phyloP scores from a whole-genome alignment of 176 grass and related monocot species.

The Aegilops speltoides region DNA sequence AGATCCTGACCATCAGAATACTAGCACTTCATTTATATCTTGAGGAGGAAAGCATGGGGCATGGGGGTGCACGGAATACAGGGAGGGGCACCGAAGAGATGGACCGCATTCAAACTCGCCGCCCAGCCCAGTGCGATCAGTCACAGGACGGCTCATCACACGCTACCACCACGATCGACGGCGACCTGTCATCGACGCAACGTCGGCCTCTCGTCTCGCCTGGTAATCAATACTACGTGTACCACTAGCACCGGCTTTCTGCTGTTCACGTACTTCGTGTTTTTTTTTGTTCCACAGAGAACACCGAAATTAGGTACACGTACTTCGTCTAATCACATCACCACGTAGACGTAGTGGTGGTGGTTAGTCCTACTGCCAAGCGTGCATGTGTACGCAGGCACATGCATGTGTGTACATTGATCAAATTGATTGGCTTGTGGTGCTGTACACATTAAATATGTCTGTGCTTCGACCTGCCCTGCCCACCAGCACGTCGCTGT shows the following conservation, averaged over 20 bases:
- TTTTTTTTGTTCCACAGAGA: background rate
- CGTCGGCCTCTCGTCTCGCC: background rate
- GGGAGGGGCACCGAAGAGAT: background rate
- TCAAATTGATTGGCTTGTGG: background rate
- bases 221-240: background rate
- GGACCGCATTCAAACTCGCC: background rate
- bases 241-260: background rate
- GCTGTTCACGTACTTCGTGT: background rate
- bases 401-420: background rate
- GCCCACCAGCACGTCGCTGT: background rate
- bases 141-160: background rate
- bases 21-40: background rate
- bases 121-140: background rate
- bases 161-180: background rate
- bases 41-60: background rate
- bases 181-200: background rate
- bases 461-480: background rate
- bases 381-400: background rate
- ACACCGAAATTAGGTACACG: background rate
- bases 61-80: constrained; percentile 7
- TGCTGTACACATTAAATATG: background rate
- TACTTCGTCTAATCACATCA: background rate
- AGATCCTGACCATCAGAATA: no score
- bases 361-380: background rate
- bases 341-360: background rate